These are phyloP conservation scores for Sporothrix schenckii DNA, from an alignment of 2,329 filamentous ascomycete species.

Conservation along the genomic window DNA sequence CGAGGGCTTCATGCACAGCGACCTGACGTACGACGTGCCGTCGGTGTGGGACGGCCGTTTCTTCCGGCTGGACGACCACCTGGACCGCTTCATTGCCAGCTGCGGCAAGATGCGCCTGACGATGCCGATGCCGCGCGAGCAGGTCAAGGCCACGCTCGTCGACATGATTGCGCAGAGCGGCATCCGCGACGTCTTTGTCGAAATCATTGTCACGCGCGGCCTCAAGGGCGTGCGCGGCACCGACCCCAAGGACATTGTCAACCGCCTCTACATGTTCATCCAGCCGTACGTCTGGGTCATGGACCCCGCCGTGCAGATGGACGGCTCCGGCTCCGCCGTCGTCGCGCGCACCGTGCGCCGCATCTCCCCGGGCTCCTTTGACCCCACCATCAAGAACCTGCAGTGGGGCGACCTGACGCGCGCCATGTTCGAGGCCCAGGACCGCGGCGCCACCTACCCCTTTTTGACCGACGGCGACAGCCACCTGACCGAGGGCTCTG, in stretches of 20 bases:
- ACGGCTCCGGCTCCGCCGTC: conserved; percentile 49
- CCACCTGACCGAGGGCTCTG: conserved; percentile 53
- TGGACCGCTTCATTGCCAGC: conserved; percentile 49
- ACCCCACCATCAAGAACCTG: conserved; percentile 57
- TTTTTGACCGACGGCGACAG: conserved; percentile 56
- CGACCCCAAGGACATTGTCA: conserved; percentile 45
- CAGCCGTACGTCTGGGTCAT: conserved; percentile 56
- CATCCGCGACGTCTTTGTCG: conserved; percentile 54
- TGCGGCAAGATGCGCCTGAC: conserved; percentile 52
- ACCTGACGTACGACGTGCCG: conserved; percentile 57
- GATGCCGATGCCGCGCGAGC: conserved; percentile 47
- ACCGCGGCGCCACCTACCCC: conserved; percentile 52
- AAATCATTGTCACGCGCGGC: conserved; percentile 56
- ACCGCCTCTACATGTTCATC: conserved; percentile 53
- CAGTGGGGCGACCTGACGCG: conserved; percentile 55
- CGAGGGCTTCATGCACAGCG: conserved; percentile 56
- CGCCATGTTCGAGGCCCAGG: conserved; percentile 49
- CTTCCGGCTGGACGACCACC: conserved; percentile 56
- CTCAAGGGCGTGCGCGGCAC: conserved; percentile 47
- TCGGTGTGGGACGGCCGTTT: conserved; percentile 56
- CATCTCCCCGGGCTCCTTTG: conserved; percentile 51
- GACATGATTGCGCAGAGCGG: conserved; percentile 53
- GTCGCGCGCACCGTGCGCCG: conserved; percentile 39
- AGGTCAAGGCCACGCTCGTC: conserved; percentile 47
- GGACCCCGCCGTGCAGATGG: conserved; percentile 48